Base-by-base conservation (phyloP, 345 rosid species). In the Syzygium jambos region DNA sequence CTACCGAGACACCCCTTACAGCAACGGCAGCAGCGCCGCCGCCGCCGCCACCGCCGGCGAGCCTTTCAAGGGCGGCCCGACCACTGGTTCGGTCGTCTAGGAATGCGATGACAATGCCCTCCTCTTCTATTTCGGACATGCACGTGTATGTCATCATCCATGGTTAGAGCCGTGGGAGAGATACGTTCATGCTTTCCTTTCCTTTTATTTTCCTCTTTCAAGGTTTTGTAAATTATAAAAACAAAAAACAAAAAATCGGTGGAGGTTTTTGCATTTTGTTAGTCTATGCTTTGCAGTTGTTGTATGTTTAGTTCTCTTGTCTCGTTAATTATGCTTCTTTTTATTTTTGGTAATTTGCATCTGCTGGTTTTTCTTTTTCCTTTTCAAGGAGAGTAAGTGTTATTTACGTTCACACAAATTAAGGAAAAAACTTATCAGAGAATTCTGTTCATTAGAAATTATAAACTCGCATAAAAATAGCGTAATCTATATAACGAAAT, bases 1-100 rank as follows among this genome's bases (percentile, higher is more conserved):
- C 0, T 98, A 95, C 86, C 89, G 96, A 85, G 96, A 96, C 82
- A 84, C 87, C 4, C 95, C 92, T 51, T 93, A 94, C 7, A 94
- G 93, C 21, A 53, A 94, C 7, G 95, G 93, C 21, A 53, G 89
- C 1, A 91, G 90, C 29, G 65, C 65, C 65, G 4, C 90, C 85
- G 12, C 90, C 92, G 80, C 4, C 80, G 27, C 2, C 0, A 92
- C 88, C 63, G 86, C 19, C 49, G 6, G 43, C 43, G 46, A 43
- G 46, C 86, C 65, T 21, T 57, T 30, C 63, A 85, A 85, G 49
- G 86, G 86, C 41, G 86, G 86, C 27, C 57, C 65, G 0, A 85
- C 86, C 65, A 16, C 63, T 6, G 57, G 63, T 2, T 52, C 86
- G 38, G 86, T 85, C 65, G 27, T 85, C 57, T 85, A 85, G 86